Conservation (phyloP, 768 basidiomycete species). For the Pleurotus pulmonarius region DNA sequence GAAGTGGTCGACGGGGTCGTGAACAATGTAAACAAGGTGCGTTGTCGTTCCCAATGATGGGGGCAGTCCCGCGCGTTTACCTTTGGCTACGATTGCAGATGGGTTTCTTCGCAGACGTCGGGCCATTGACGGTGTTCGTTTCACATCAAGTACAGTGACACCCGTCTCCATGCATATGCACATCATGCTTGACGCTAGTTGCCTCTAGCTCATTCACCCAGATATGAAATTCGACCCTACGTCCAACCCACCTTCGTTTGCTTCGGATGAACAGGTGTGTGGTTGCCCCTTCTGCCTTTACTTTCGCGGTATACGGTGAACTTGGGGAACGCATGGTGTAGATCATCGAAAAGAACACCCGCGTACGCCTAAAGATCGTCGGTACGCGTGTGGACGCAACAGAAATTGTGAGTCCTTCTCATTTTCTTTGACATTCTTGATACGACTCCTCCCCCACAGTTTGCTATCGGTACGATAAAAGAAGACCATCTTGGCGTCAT, state of each 20-base stretch:
- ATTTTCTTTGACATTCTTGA: not conserved
- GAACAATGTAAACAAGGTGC: slow-evolving; percentile 91
- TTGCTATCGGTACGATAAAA: slow-evolving; percentile 97
- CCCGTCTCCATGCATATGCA: not conserved
- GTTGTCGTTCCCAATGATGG: slow-evolving; percentile 15
- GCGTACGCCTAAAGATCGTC: slow-evolving; percentile 94
- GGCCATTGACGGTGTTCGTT: slow-evolving; percentile 91
- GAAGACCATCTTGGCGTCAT: slow-evolving; percentile 96
- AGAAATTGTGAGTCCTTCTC: slow-evolving; percentile 71
- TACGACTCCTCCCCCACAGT: slow-evolving; percentile 42
- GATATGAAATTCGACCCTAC: slow-evolving; percentile 96
- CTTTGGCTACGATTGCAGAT: slow-evolving; percentile 49
- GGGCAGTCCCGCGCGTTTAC: not conserved
- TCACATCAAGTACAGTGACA: slow-evolving; percentile 77
- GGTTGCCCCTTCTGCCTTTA: not conserved
- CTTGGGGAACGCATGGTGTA: slow-evolving; percentile 21
- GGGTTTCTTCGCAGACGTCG: slow-evolving; percentile 98
- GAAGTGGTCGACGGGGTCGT: slow-evolving; percentile 98
- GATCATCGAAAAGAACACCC: slow-evolving; percentile 93
- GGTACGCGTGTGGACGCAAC: slow-evolving; percentile 97
- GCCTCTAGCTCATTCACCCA: slow-evolving; percentile 80
- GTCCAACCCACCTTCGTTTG: slow-evolving; percentile 94
- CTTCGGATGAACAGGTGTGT: slow-evolving; percentile 80
- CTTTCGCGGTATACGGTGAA: not conserved
- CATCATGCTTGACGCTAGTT: slow-evolving; percentile 4